Conservation (phyloP, 2,329 filamentous ascomycete species). For the Huntiella omanensis region DNA sequence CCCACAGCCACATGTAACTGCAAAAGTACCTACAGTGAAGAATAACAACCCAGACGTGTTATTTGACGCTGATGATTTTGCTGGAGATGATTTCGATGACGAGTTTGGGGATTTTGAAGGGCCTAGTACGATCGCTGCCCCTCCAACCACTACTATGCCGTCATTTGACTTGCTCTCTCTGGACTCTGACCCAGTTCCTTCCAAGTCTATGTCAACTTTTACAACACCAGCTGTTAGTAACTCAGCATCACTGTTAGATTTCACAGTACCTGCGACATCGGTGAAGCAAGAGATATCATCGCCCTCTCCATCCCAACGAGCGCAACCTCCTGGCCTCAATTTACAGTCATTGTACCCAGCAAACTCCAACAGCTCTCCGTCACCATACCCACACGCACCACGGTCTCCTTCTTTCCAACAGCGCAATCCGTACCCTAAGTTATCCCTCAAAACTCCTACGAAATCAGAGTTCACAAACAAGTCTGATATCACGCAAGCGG, state of each 20-base stretch:
- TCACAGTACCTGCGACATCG: background rate
- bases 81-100: constrained; percentile 23
- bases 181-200: constrained; percentile 15
- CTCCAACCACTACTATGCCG: constrained; percentile 11
- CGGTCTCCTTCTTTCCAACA: constrained; percentile 34
- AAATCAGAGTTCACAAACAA: constrained; percentile 16
- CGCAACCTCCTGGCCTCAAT: background rate
- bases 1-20: no score
- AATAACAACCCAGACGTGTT: constrained; percentile 33
- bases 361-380: constrained; percentile 7
- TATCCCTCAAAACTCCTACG: constrained; percentile 27
- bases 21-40: no score
- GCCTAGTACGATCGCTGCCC: constrained; percentile 1
- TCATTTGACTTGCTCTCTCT: constrained; percentile 24
- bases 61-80: constrained; percentile 45
- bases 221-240: background rate
- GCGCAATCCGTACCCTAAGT: constrained; percentile 32
- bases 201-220: background rate
- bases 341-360: background rate
- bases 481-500: background rate
- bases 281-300: background rate
- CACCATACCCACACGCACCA: constrained; percentile 27
- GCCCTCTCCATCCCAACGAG: background rate
- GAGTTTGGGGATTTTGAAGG: constrained; percentile 26
- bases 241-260: background rate